Evolutionary conservation across 2,329 filamentous ascomycete species (phyloP).

Genomic region (Aureobasidium leucospermi): DNA sequence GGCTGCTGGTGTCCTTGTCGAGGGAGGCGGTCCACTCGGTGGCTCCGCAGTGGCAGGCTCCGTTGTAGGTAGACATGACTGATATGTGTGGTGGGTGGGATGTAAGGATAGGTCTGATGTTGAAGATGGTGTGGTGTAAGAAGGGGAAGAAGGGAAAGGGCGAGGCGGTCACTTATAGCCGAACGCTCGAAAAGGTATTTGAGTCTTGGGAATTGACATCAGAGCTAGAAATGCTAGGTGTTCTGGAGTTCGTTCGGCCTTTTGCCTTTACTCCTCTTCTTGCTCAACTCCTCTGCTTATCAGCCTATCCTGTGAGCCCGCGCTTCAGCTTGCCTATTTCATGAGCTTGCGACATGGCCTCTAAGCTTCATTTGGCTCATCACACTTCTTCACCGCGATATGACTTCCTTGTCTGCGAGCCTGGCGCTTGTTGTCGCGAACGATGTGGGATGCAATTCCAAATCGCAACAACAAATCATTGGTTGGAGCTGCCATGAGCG

Average conservation of each 20-base stretch:
- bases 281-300: background rate
- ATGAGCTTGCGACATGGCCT: background rate
- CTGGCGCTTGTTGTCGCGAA: background rate
- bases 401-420: background rate
- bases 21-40: slow-evolving; percentile 46
- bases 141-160: background rate
- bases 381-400: too few species aligned
- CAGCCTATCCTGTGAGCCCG: background rate
- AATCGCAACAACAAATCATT: background rate
- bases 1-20: slow-evolving; percentile 37
- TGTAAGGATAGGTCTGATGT: background rate
- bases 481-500: background rate
- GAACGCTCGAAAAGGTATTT: background rate
- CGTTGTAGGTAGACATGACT: slow-evolving; percentile 40
- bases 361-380: background rate
- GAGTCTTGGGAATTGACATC: background rate
- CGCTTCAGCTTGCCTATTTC: background rate
- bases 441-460: background rate
- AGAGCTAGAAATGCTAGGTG: background rate
- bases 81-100: background rate
- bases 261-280: background rate
- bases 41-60: slow-evolving; percentile 50
- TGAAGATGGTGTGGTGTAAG: background rate
- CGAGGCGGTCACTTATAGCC: background rate
- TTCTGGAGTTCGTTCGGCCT: background rate